A percentile compares a stretch with the other conserved stretches of the same genome.
Conservation (phyloP, 495 filamentous ascomycete species). For the Podospora didyma region DNA sequence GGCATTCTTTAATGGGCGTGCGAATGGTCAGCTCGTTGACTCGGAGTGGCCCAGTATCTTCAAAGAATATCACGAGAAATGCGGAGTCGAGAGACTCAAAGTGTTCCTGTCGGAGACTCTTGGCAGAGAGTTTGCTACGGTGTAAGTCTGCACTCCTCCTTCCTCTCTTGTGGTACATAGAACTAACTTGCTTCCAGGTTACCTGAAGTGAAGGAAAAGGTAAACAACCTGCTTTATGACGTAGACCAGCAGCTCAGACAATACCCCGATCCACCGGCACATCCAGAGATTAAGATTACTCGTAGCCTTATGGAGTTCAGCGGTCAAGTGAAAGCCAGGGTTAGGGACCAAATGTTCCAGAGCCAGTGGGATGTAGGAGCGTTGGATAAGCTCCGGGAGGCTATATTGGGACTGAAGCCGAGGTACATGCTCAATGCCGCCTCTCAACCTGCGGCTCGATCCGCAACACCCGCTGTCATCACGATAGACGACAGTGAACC, state of each 20-base stretch:
- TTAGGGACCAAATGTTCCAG: slow-evolving; percentile 28
- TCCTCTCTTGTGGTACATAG: neutral
- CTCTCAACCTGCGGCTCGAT: neutral
- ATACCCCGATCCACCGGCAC: slow-evolving; percentile 53
- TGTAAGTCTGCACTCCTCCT: slow-evolving; percentile 26
- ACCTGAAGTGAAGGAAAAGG: slow-evolving; percentile 55
- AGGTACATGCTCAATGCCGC: slow-evolving; percentile 33
- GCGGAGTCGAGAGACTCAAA: slow-evolving; percentile 56
- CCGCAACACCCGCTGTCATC: neutral
- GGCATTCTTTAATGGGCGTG: slow-evolving; percentile 49
- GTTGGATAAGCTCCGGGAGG: slow-evolving; percentile 33
- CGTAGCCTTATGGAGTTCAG: slow-evolving; percentile 39
- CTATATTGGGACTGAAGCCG: slow-evolving; percentile 38
- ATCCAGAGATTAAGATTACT: slow-evolving; percentile 47
- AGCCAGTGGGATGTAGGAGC: slow-evolving; percentile 18
- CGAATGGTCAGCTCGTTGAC: slow-evolving; percentile 15
- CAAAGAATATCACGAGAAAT: slow-evolving; percentile 43
- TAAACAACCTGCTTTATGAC: slow-evolving; percentile 42
- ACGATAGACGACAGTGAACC: neutral
- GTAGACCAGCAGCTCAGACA: slow-evolving; percentile 45
- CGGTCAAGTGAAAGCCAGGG: slow-evolving; percentile 32
- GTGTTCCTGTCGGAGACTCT: slow-evolving; percentile 50
- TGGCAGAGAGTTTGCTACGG: slow-evolving; percentile 51
- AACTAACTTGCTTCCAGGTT: slow-evolving; percentile 37
- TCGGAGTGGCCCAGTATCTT: slow-evolving; percentile 51